Evolutionary conservation across 148 eudicot species (phyloP).

Genomic region (Camellia granthamiana): DNA sequence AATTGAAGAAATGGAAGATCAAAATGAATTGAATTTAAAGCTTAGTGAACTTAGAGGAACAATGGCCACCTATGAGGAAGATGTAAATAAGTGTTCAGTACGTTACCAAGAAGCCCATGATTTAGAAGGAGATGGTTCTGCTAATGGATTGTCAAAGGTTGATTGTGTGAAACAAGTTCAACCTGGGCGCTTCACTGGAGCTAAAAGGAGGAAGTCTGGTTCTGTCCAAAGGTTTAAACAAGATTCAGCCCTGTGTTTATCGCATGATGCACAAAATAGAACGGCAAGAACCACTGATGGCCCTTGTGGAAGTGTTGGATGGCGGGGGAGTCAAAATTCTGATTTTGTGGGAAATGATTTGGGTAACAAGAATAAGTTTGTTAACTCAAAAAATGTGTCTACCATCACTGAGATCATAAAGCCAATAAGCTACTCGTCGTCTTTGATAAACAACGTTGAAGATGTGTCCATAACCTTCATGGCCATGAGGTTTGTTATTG

Average conservation of each 20-base stretch:
- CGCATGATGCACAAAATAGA: constrained; percentile 32
- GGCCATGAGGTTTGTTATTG: constrained; percentile 67
- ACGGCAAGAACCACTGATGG: constrained; percentile 20
- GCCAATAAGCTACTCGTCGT: constrained; percentile 68
- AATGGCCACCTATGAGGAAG: constrained; percentile 17
- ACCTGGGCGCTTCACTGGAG: constrained; percentile 53
- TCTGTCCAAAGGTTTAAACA: constrained; percentile 75
- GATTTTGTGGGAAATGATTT: constrained; percentile 29
- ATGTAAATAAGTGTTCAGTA: constrained; percentile 23
- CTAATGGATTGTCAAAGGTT: constrained; percentile 42
- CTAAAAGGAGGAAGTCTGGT: constrained; percentile 85
- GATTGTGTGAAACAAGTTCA: constrained; percentile 44
- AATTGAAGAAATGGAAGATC: constrained; percentile 35
- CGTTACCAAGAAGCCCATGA: constrained; percentile 29
- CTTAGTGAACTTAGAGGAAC: constrained; percentile 30
- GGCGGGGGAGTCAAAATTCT: constrained; percentile 19
- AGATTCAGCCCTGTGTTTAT: constrained; percentile 29
- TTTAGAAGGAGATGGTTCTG: constrained; percentile 37
- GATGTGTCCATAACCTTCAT: constrained; percentile 71
- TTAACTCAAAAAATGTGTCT: constrained; percentile 32
- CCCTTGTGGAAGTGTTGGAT: constrained; percentile 35
- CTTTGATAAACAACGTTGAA: constrained; percentile 46
- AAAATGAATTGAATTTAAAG: constrained; percentile 33
- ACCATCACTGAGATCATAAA: constrained; percentile 59
- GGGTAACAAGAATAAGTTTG: constrained; percentile 43